Evolutionary conservation across 2,329 filamentous ascomycete genomes (phyloP).

Genomic region (Raffaelea albimanens): DNA sequence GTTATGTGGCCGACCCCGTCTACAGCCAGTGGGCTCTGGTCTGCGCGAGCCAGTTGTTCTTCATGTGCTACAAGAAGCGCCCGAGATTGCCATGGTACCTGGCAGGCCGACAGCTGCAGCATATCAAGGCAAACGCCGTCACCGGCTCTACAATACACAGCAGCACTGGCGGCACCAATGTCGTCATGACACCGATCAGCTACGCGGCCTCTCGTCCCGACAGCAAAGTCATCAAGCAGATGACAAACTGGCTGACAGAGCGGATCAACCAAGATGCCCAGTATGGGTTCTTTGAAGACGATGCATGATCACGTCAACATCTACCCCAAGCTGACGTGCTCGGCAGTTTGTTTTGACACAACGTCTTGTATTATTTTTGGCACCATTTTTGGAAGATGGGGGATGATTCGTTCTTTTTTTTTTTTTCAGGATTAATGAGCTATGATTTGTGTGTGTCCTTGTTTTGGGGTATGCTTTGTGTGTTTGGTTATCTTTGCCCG

Average conservation of each 20-base stretch:
- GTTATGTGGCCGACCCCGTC: slow-evolving; percentile 15
- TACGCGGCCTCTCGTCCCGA: slow-evolving; percentile 28
- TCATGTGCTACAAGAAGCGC: slow-evolving; percentile 19
- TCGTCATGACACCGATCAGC: slow-evolving; percentile 25
- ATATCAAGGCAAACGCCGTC: slow-evolving; percentile 30
- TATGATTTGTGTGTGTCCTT: too few species aligned
- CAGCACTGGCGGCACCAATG: slow-evolving; percentile 14
- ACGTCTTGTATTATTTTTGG: too few species aligned
- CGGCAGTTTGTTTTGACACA: too few species aligned
- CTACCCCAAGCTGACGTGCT: too few species aligned
- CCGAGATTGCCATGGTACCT: slow-evolving; percentile 35
- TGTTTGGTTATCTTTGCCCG: too few species aligned
- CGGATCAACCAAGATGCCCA: background rate
- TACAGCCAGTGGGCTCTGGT: slow-evolving; percentile 36
- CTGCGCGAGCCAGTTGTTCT: slow-evolving; percentile 40
- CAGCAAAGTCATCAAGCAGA: slow-evolving; percentile 15
- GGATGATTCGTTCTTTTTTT: too few species aligned
- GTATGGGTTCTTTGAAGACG: background rate
- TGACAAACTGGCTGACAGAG: slow-evolving; percentile 9
- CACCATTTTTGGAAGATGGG: too few species aligned
- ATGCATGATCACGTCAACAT: too few species aligned
- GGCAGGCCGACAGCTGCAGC: slow-evolving; percentile 36
- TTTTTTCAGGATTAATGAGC: too few species aligned
- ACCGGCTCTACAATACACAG: slow-evolving; percentile 4
- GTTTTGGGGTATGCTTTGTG: too few species aligned